Percentiles rank a stretch among this genome's conserved stretches.
These are phyloP conservation scores for Amanita pseudoporphyria DNA, from an alignment of 768 basidiomycete species.

Conservation along the genomic window DNA sequence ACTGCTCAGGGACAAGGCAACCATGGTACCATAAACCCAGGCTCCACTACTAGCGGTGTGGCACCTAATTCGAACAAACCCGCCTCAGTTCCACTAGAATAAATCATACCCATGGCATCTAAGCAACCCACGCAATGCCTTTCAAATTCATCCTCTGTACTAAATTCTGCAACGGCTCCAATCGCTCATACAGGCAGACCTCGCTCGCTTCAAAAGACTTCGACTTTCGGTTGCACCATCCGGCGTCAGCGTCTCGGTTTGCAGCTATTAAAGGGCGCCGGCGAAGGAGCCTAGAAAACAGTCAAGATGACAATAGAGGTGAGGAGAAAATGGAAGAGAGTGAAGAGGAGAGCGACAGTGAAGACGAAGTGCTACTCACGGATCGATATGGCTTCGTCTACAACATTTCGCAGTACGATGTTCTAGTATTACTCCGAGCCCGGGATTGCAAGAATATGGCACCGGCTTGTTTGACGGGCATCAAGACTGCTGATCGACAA, in stretches of 20 bases:
- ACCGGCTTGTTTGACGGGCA: slow-evolving; percentile 78
- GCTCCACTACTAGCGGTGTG: background rate
- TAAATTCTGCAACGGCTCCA: background rate
- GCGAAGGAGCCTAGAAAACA: slow-evolving; percentile 15
- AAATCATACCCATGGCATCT: slow-evolving; percentile 69
- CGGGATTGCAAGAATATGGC: slow-evolving; percentile 66
- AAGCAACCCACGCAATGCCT: slow-evolving; percentile 84
- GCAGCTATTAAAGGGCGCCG: slow-evolving; percentile 41
- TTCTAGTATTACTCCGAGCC: slow-evolving; percentile 64
- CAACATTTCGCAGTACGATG: slow-evolving; percentile 74
- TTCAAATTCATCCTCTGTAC: slow-evolving; percentile 13
- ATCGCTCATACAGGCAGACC: slow-evolving; percentile 34
- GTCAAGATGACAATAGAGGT: background rate
- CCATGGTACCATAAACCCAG: background rate
- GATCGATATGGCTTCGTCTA: slow-evolving; percentile 92
- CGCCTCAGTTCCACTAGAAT: slow-evolving; percentile 61
- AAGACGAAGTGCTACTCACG: slow-evolving; percentile 38
- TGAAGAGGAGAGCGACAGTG: background rate
- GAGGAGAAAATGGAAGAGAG: background rate
- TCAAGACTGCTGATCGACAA: slow-evolving; percentile 77
- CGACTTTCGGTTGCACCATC: slow-evolving; percentile 57
- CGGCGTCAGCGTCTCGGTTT: slow-evolving; percentile 45
- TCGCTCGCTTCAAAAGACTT: slow-evolving; percentile 69
- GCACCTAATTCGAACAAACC: slow-evolving; percentile 15
- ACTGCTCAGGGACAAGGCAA: background rate